A percentile compares a stretch with the other conserved stretches of the same genome.
These are phyloP conservation scores for Diospyros lotus DNA, from an alignment of 148 eudicot species.

Conservation along the genomic window DNA sequence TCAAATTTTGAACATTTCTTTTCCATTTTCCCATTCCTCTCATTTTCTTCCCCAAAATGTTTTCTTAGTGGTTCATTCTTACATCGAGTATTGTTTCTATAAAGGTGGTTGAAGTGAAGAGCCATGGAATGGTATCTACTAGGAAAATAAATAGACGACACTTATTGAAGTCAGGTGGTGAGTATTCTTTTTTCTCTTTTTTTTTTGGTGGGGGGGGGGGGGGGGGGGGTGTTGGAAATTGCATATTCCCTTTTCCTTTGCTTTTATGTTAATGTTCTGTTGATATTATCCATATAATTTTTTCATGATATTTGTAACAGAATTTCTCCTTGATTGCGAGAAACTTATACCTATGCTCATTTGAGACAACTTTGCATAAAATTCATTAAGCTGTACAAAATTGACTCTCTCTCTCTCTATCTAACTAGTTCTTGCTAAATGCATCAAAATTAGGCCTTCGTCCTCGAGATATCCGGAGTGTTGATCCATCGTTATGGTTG, in stretches of 20 bases:
- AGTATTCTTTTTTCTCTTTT: slow-evolving; percentile 19
- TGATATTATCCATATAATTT: neutral
- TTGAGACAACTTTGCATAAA: neutral
- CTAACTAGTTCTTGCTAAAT: neutral
- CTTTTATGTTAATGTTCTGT: neutral
- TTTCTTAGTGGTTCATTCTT: slow-evolving; percentile 1
- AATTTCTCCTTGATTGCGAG: neutral
- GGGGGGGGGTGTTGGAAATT: neutral
- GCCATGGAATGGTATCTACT: slow-evolving; percentile 67
- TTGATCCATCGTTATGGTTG: slow-evolving; percentile 98
- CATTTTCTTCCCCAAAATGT: neutral
- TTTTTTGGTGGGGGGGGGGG: no score
- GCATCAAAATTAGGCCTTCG: slow-evolving; percentile 63
- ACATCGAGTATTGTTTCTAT: neutral
- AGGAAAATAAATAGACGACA: slow-evolving; percentile 70
- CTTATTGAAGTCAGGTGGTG: slow-evolving; percentile 87
- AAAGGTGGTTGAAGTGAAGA: slow-evolving; percentile 89
- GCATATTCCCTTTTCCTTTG: neutral
- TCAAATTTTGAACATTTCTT: neutral
- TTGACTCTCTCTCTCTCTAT: neutral
- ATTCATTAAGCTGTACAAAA: no score
- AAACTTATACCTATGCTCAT: neutral
- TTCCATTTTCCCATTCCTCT: neutral
- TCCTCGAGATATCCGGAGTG: slow-evolving; percentile 93
- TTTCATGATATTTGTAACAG: neutral